Conservation (phyloP, 768 basidiomycete genomes). For the Boletus coccyginus region DNA sequence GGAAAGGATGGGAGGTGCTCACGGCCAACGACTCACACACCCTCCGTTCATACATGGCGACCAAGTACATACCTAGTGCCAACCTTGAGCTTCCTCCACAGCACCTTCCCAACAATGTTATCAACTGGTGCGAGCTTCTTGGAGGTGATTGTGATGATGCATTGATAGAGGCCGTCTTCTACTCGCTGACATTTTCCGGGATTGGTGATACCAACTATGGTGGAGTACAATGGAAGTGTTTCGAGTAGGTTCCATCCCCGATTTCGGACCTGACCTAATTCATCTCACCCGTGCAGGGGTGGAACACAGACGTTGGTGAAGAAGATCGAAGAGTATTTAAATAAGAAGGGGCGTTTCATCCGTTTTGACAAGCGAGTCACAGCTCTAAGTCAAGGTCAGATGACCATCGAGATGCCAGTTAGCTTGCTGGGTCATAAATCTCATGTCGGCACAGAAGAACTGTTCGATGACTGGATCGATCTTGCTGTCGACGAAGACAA, state of each 20-base stretch:
- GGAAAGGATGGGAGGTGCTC: constrained; percentile 27
- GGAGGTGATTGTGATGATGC: background rate
- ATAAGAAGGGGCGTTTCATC: background rate
- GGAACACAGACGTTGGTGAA: constrained; percentile 5
- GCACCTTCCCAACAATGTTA: constrained; percentile 17
- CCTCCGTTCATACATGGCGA: constrained; percentile 19
- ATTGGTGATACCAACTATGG: background rate
- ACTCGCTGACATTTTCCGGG: background rate
- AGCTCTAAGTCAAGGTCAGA: background rate
- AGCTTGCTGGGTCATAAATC: background rate
- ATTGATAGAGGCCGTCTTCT: background rate
- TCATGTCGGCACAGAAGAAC: background rate
- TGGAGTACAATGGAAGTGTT: constrained; percentile 6
- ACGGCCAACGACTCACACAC: constrained; percentile 28
- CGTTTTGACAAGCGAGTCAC: constrained; percentile 3
- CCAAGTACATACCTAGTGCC: constrained; percentile 20
- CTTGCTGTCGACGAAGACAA: background rate
- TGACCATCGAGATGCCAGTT: background rate
- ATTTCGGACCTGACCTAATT: background rate
- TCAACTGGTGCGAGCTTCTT: constrained; percentile 25
- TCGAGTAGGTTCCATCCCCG: background rate
- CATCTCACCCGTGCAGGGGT: background rate
- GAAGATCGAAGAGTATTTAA: background rate
- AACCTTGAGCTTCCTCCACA: constrained; percentile 13
- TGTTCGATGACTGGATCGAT: background rate